Evolutionary conservation across 371 early-diverging fungal genomes (phyloP).

Genomic region (Apophysomyces variabilis): DNA sequence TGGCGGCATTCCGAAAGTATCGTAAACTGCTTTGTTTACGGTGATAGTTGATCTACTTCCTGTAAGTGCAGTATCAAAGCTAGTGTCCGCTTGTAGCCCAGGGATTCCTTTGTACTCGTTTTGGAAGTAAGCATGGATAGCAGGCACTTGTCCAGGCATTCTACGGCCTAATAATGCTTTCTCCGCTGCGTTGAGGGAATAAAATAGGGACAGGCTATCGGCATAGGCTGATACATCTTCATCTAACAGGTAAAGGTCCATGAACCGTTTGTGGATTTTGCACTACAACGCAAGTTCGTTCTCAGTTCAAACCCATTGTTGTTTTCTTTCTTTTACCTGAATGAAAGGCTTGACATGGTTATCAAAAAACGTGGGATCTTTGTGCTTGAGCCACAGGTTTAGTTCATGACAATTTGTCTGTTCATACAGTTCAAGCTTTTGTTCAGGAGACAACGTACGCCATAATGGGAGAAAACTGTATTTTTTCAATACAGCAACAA

Average conservation of each 20-base stretch:
- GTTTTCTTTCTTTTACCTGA: constrained; percentile 36
- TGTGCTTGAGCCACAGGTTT: constrained; percentile 61
- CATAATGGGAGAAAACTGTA: constrained; percentile 38
- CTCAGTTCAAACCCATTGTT: background rate
- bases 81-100: background rate
- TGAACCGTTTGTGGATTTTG: constrained; percentile 55
- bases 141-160: constrained; percentile 29
- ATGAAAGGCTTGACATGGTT: constrained; percentile 43
- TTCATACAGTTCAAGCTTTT: constrained; percentile 36
- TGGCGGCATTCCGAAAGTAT: background rate
- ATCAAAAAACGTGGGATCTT: constrained; percentile 52
- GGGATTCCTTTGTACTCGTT: constrained; percentile 25
- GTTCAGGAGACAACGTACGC: constrained; percentile 15
- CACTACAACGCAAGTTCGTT: constrained; percentile 26
- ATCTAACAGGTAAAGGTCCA: constrained; percentile 56
- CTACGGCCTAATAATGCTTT: constrained; percentile 53
- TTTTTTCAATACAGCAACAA: background rate
- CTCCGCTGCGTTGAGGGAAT: constrained; percentile 41
- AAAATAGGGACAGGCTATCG: constrained; percentile 34
- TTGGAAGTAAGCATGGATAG: constrained; percentile 35
- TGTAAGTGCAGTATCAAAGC: constrained; percentile 28
- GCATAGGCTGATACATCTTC: constrained; percentile 39
- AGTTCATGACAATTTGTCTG: constrained; percentile 55
- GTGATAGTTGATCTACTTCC: constrained; percentile 17
- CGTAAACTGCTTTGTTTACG: background rate